phyloP scores from a whole-genome alignment of 768 basidiomycete genomes.

The Fistulinella prunicolor region DNA sequence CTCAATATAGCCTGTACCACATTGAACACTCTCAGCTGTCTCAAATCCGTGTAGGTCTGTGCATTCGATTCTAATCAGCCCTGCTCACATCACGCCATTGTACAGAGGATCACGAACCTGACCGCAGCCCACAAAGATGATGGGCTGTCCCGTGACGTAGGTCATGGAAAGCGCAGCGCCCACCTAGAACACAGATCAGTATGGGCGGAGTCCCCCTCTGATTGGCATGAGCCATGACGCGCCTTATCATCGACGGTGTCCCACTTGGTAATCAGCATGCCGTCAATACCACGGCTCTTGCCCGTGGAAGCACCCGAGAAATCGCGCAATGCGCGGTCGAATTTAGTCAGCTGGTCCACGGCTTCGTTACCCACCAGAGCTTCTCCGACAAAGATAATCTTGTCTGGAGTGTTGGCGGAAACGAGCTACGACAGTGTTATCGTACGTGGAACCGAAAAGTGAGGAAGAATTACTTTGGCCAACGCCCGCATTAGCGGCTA shows the following conservation, averaged over 20 bases:
- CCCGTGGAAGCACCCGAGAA: conserved; percentile 72
- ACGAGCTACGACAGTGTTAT: conserved; percentile 61
- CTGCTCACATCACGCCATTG: not conserved
- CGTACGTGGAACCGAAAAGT: no score
- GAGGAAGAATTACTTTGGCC: conserved; percentile 64
- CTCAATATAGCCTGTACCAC: conserved; percentile 91
- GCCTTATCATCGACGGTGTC: conserved; percentile 98
- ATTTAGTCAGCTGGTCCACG: conserved; percentile 95
- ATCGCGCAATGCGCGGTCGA: conserved; percentile 90
- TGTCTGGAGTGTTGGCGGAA: conserved; percentile 91
- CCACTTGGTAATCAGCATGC: conserved; percentile 98
- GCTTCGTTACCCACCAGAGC: conserved; percentile 98
- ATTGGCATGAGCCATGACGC: conserved; percentile 19
- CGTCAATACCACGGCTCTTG: conserved; percentile 90
- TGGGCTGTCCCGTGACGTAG: conserved; percentile 97
- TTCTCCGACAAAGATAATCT: conserved; percentile 97
- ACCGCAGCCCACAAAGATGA: conserved; percentile 96
- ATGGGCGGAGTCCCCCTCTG: not conserved
- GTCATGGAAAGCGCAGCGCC: conserved; percentile 99
- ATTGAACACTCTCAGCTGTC: conserved; percentile 85
- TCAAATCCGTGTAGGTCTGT: conserved; percentile 94
- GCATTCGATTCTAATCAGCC: conserved; percentile 9
- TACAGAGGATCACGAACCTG: conserved; percentile 56
- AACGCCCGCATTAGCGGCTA: conserved; percentile 96
- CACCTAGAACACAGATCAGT: conserved; percentile 51